Base-by-base conservation (phyloP, 2,329 filamentous ascomycete species). In the Aspergillus caelatus region DNA sequence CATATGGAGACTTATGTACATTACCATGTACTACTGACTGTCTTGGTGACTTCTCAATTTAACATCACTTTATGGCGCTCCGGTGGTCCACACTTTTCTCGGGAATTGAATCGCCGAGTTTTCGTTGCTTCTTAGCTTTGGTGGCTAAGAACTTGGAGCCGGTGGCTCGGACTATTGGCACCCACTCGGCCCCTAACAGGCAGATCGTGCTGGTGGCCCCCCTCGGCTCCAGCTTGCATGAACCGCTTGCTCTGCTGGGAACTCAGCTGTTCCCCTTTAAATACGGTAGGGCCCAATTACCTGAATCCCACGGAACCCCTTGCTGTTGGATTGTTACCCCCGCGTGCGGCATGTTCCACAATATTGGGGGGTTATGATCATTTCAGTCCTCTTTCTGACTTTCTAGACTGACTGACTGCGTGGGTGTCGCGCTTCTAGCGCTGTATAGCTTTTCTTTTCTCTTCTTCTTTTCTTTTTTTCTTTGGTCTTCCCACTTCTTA, bases 281-380 rank as follows among this genome's bases (percentile, higher is more conserved):
- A 50, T 28, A 28, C 3, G 30, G 48, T 43, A 52, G 58, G 58
- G 14, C n/a, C 41, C 21, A 32, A 53, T 41, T 23, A 46, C 52
- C 30, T 36, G 16, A 55, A 50, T 55, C 55, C 30, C 48, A 53
- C 64, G 65, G 52, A 66, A 66, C 67, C 73, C 74, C 72, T 75
- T 76, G 63, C 72, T 71, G 69, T 62, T 39, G 52, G n/a, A 36
- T 39, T 36, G 52, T 30, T 58, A 54, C 56, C 62, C 68, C 71
- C 72, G 72, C 70, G 72, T 74, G 72, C 70, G 67, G 70, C 62
- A 72, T 71, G 74, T 75, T 70, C 70, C 68, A 75, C 70, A 67
- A 63, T 39, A 48, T 57, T 60, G 56, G 26, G 26, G 48, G 32
- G 54, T 66, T 34, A 39, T 64, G 36, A 10, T 28, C 45, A 48